Evolutionary conservation across 768 basidiomycete species (phyloP).

Genomic region (Amanita jacksonii): DNA sequence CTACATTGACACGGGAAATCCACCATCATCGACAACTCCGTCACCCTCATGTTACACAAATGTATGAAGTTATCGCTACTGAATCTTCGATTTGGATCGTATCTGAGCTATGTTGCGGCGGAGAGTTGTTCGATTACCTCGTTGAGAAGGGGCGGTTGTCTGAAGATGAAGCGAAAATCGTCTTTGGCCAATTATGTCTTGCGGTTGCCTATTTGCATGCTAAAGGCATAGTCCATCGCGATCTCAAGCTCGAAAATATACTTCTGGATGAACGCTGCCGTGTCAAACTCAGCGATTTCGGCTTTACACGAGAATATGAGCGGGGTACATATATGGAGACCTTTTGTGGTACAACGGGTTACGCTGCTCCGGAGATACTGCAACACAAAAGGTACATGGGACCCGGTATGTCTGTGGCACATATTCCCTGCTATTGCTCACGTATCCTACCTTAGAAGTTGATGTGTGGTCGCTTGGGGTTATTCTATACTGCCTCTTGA

Average conservation of each 20-base stretch:
- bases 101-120: conserved; percentile 92
- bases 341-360: conserved; percentile 90
- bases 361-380: conserved; percentile 91
- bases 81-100: conserved; percentile 96
- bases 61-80: conserved; percentile 97
- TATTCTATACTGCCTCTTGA: conserved; percentile 83
- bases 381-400: conserved; percentile 84
- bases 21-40: conserved; percentile 97
- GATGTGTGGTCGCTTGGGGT: conserved; percentile 94
- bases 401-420: conserved; percentile 48
- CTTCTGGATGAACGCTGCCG: conserved; percentile 84
- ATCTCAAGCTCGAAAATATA: conserved; percentile 95
- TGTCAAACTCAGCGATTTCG: conserved; percentile 91
- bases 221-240: conserved; percentile 91
- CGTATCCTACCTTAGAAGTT: conserved; percentile 51
- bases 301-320: conserved; percentile 90
- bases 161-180: conserved; percentile 72
- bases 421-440: not conserved
- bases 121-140: conserved; percentile 97
- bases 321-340: conserved; percentile 75
- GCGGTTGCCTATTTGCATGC: conserved; percentile 91
- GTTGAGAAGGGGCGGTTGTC: conserved; percentile 85
- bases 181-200: conserved; percentile 96
- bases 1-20: conserved; percentile 90
- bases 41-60: conserved; percentile 90